Base-by-base conservation (phyloP, 2,329 filamentous ascomycete species). In the Claviceps capensis region DNA sequence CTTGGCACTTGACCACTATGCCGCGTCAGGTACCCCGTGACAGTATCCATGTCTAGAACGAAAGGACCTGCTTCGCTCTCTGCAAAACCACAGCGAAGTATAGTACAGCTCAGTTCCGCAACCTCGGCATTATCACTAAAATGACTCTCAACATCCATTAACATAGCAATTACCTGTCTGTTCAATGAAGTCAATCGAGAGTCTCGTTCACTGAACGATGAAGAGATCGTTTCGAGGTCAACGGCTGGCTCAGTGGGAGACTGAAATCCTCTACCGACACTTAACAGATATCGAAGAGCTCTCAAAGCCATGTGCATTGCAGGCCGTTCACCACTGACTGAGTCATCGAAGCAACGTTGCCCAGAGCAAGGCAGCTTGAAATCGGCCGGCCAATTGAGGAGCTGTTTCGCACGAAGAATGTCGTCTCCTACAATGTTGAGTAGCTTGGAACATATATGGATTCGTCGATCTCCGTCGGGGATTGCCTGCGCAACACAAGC, bases 1-100 rank as follows among this genome's bases (percentile, higher is more conserved):
- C 85, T 75, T 13, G 83, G 82, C 9, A 78, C 85, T n/a, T 76
- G 69, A 40, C 77, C 67, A 1, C 68, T 72, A 22, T 82, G 76
- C 49, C 76, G 76, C 3, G 76, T 72, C 47, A 93, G 73, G 62
- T 86, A 85, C 43, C 80, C 73, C 11, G 82, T 78, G n/a, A 86
- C 79, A 56, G 81, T 73, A 0, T 75, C 69, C 0, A 84, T 74
- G 2, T 83, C 76, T 54, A 94, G 80, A 8, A 90, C 86, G 59
- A 93, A 91, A 1, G 86, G 85, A 0, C 87, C 87, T 3, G 84
- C 79, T 26, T 81, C 77, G 0, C 74, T 77, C 64, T 94, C 88
- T 1, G 82, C 82, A 60, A 90, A 90, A 0, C 88, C 88, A 19
- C 81, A 78, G 42, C 82, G 79, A 48, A 91, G 73, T 47, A 90